Evolutionary conservation across 352 stramenopile species (phyloP), one percentile per base, ranked within the genome.

Genomic region (Phytophthora citrophthora): DNA sequence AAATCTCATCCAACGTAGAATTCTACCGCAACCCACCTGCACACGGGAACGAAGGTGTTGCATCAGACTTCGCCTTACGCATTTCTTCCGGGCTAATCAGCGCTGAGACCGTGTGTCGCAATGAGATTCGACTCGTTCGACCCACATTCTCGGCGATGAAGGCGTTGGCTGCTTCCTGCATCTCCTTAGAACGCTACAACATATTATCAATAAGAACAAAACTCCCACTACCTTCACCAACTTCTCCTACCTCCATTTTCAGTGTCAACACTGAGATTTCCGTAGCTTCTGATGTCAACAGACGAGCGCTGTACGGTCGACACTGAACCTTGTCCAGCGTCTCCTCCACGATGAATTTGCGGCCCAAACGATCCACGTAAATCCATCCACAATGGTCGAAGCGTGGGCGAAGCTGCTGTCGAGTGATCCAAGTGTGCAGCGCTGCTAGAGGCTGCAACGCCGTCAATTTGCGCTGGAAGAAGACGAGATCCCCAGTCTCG

Each of bases 331-430:
- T 83, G 40, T 70, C 54, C 45, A 92, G 78, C 68, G 86, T 94
- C 64, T 95, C 88, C 64, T 95, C 88, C 34, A 94, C 81, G 20
- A 95, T 76, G 36, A 91, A 95, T 59, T 93, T 93, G 61, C 83
- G 82, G 2, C 88, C 88, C 45, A 95, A 61, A 29, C 82, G 77
- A 57, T 95, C 84, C 43, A 94, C 86, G 54, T 89, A 90, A 51
- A 95, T 69, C 75, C 88, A 90, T 0, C 88, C 88, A 34, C 83
- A 88, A 64, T 94, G 86, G 56, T 95, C 87, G 55, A 91, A 95
- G 46, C 79, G 86, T 15, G 83, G 74, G n/a, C 84, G 64, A 57
- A 89, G 76, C 7, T 66, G 67, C 49, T 75, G 53, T 24, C 83
- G 80, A 41, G 83, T 64, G 20, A 83, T 45, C 78, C 74, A 86